A percentile compares a stretch with the other conserved stretches of the same genome.
phyloP scores from a whole-genome alignment of 768 basidiomycete species.

The Dendrothele bispora region DNA sequence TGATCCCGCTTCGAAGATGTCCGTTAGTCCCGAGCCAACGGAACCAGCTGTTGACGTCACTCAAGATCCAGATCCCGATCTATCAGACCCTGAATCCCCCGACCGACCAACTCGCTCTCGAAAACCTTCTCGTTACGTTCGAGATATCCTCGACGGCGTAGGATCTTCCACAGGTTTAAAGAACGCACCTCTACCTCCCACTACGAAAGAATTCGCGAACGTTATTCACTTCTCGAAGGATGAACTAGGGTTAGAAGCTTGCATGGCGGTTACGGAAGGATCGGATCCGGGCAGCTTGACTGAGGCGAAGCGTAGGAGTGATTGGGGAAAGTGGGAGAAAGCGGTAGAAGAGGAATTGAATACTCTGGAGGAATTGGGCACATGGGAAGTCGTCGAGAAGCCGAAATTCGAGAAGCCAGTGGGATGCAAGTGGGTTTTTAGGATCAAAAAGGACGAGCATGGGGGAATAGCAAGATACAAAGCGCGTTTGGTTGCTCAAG shows the following conservation, averaged over 20 bases:
- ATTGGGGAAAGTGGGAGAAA: slow-evolving; percentile 20
- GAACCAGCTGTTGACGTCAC: neutral
- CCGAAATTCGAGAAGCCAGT: slow-evolving; percentile 31
- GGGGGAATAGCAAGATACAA: slow-evolving; percentile 38
- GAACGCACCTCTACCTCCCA: neutral
- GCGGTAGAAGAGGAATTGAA: slow-evolving; percentile 18
- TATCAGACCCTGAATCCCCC: too few relatives aligned
- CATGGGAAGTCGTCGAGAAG: slow-evolving; percentile 26
- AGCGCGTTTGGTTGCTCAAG: slow-evolving; percentile 40
- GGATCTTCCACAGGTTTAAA: neutral
- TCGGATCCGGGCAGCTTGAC: slow-evolving; percentile 13
- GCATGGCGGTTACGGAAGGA: slow-evolving; percentile 7
- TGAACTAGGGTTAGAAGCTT: neutral
- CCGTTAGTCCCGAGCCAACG: neutral
- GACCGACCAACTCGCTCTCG: too few relatives aligned
- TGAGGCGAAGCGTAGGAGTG: slow-evolving; percentile 14
- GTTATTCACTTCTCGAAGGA: neutral
- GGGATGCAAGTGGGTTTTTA: slow-evolving; percentile 42
- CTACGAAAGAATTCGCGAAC: neutral
- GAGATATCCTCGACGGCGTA: neutral
- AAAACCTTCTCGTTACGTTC: neutral
- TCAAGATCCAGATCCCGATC: neutral
- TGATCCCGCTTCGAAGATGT: neutral
- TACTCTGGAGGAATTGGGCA: slow-evolving; percentile 13
- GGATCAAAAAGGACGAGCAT: slow-evolving; percentile 33